A percentile compares a stretch with the other conserved stretches of the same genome.
Evolutionary conservation across 345 rosid species (phyloP).

Genomic region (Dimocarpus longan): DNA sequence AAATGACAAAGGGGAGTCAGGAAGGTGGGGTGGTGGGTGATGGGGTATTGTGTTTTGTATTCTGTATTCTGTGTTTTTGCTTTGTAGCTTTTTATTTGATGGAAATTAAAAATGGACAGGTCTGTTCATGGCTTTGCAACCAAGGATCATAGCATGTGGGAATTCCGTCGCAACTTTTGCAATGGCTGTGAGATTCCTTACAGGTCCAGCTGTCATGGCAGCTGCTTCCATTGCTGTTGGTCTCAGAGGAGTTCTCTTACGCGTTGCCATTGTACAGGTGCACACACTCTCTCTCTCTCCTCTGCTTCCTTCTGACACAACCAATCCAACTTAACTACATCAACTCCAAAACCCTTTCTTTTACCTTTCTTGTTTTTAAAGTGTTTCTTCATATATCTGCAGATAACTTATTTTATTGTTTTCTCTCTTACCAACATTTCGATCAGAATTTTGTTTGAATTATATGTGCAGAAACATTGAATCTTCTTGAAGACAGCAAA

Average conservation of each 20-base stretch:
- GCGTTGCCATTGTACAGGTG: conserved; percentile 96
- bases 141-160: conserved; percentile 99
- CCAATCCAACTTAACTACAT: conserved; percentile 36
- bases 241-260: conserved; percentile 80
- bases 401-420: conserved; percentile 30
- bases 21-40: conserved; percentile 25
- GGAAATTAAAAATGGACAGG: conserved; percentile 44
- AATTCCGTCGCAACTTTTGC: conserved; percentile 87
- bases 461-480: conserved; percentile 22
- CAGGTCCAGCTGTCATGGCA: conserved; percentile 98
- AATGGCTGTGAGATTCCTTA: conserved; percentile 91
- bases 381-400: conserved; percentile 4
- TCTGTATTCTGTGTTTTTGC: background rate
- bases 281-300: background rate
- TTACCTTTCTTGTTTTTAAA: background rate
- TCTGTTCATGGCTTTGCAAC: conserved; percentile 99
- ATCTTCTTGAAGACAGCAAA: conserved; percentile 13
- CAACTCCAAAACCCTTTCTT: conserved; percentile 23
- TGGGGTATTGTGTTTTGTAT: no score
- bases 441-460: background rate
- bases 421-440: conserved; percentile 7
- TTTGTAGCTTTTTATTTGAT: conserved; percentile 24
- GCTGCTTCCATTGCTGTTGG: conserved; percentile 96
- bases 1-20: conserved; percentile 6
- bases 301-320: conserved; percentile 36